Conservation (phyloP, 371 early-diverging fungal genomes). For the Mucor mucedo region DNA sequence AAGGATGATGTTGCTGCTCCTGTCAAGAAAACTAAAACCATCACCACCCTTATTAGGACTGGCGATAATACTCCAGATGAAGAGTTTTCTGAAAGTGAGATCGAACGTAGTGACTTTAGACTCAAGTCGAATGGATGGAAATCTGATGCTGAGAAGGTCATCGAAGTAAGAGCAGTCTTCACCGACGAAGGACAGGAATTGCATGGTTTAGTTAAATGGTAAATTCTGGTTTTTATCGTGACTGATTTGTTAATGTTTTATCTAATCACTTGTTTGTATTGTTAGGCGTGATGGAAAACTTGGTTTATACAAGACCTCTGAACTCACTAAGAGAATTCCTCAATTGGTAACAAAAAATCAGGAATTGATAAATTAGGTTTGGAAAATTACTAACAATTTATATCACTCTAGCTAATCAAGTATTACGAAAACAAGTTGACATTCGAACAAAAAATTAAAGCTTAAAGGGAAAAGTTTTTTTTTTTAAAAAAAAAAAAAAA, state of each 20-base stretch:
- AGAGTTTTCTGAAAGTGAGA: slow-evolving; percentile 16
- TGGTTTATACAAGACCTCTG: slow-evolving; percentile 12
- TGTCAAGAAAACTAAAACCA: too few relatives aligned
- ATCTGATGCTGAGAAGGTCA: not conserved
- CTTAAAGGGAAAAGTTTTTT: too few relatives aligned
- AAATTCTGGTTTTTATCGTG: not conserved
- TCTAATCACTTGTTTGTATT: not conserved
- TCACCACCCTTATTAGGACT: not conserved
- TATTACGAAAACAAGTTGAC: slow-evolving; percentile 24
- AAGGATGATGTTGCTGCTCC: too few relatives aligned
- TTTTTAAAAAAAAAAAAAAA: not conserved
- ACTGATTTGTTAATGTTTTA: not conserved
- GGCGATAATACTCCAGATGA: not conserved
- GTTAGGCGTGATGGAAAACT: slow-evolving; percentile 21
- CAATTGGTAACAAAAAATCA: not conserved
- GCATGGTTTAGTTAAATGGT: slow-evolving; percentile 16
- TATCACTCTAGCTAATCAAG: slow-evolving; percentile 21
- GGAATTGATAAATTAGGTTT: not conserved
- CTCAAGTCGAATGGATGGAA: not conserved
- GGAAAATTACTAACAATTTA: not conserved
- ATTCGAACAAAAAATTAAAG: slow-evolving; percentile 11
- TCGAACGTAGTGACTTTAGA: slow-evolving; percentile 7
- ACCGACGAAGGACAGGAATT: slow-evolving; percentile 2
- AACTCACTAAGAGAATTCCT: slow-evolving; percentile 14
- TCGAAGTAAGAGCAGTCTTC: slow-evolving; percentile 4